Percentiles rank a stretch among this genome's conserved stretches.
These are phyloP conservation scores for Asclepias syriaca DNA, from an alignment of 257 asterid species.

Conservation along the genomic window DNA sequence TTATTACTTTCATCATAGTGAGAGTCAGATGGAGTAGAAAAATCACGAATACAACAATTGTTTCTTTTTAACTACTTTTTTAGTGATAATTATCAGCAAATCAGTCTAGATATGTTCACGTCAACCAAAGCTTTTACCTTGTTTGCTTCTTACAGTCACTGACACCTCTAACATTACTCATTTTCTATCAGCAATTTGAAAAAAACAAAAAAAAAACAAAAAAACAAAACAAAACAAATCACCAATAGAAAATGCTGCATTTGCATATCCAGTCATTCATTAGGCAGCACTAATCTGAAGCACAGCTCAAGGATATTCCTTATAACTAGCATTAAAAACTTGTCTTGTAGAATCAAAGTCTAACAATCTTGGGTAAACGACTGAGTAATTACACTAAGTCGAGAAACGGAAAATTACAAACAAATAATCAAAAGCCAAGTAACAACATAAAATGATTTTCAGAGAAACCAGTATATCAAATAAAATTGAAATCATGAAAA, in stretches of 20 bases:
- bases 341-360: not conserved
- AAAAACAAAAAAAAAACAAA: too few species aligned
- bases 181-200: too few species aligned
- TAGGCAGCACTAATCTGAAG: too few species aligned
- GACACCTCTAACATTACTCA: too few species aligned
- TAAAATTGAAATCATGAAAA: not conserved
- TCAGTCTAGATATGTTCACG: not conserved
- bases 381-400: too few species aligned
- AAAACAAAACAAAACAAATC: too few species aligned
- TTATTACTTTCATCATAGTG: too few species aligned
- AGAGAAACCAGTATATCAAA: not conserved
- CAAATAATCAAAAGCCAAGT: not conserved
- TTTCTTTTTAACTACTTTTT: not conserved
- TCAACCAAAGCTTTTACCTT: not conserved
- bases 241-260: too few species aligned
- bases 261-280: too few species aligned
- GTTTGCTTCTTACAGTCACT: too few species aligned
- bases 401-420: not conserved
- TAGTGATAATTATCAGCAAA: not conserved
- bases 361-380: not conserved
- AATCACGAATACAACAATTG: not conserved
- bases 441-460: not conserved
- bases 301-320: too few species aligned
- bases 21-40: not conserved
- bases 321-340: too few species aligned